Evolutionary conservation across 2,329 filamentous ascomycete species (phyloP).

Genomic region (Didymella exigua): DNA sequence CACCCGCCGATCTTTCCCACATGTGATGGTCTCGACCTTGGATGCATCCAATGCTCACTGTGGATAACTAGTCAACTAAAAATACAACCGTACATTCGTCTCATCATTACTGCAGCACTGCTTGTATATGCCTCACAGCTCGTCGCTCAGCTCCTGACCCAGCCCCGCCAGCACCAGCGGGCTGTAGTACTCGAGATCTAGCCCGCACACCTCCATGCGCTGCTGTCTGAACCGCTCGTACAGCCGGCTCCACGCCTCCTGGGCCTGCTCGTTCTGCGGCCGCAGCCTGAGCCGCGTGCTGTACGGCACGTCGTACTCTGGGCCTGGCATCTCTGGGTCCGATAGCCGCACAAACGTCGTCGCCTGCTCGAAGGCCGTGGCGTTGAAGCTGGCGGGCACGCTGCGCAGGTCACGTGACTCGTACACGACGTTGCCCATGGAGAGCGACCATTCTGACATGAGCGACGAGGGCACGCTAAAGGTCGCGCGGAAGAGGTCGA

Average conservation of each 20-base stretch:
- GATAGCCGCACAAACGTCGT: conserved; percentile 55
- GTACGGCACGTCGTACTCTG: conserved; percentile 58
- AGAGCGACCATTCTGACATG: conserved; percentile 47
- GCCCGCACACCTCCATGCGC: conserved; percentile 59
- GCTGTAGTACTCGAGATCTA: conserved; percentile 56
- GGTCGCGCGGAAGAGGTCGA: conserved; percentile 41
- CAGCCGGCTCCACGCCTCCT: conserved; percentile 56
- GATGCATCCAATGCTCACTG: background rate
- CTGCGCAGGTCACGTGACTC: conserved; percentile 42
- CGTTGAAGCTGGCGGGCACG: conserved; percentile 49
- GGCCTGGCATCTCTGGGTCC: conserved; percentile 56
- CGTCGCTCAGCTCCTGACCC: background rate
- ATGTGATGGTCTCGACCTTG: background rate
- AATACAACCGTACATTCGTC: background rate
- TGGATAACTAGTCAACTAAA: no score
- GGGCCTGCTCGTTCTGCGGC: conserved; percentile 54
- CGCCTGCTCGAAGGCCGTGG: conserved; percentile 50
- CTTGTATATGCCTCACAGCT: background rate
- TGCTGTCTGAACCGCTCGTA: conserved; percentile 57
- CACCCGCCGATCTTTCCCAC: no score
- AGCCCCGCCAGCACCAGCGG: conserved; percentile 26
- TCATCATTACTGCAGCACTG: background rate
- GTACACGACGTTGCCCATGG: conserved; percentile 48
- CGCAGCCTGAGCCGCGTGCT: conserved; percentile 48
- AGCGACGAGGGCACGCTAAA: conserved; percentile 42